Evolutionary conservation across 768 basidiomycete species (phyloP), one percentile per base, ranked within the genome.

Genomic region (Roridomyces roridus): DNA sequence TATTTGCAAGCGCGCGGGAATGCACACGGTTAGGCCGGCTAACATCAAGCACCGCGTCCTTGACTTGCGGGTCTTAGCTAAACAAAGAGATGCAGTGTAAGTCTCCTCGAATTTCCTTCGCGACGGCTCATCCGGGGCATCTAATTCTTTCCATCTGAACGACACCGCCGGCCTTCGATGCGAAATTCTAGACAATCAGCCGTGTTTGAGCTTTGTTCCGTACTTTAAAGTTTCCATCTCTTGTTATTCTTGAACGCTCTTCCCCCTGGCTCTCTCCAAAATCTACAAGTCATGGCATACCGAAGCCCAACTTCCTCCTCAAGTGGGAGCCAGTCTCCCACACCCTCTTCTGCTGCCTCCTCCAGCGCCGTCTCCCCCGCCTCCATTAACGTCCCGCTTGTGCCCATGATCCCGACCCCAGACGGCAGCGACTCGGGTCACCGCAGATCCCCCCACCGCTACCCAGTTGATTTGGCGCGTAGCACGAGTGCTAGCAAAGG

Each of bases 401-500:
- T 76, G 57, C 60, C 58, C 1, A 70, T 63, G 72, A 76, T 71
- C 64, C 74, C 57, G 47, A 70, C 60, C 42, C 67, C 64, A 44
- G 71, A 71, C 28, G 67, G 67, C 25, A 59, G 41, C 48, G 63
- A 68, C 46, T 57, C 12, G 50, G 36, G 11, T 57, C 71, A 5
- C 64, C 73, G 76, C 9, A 71, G 74, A n/a, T 83, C 82, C 14
- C 82, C 83, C 9, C 79, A 70, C 60, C 78, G 76, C 57, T 72
- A 77, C 44, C 73, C 78, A 15, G 72, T 77, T 37, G 83, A 83
- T 68, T 77, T 83, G 46, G 80, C 84, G 58, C 81, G 83, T 46
- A 77, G 76, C 45, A 72, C 77, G 40, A 79, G 82, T 14, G 80
- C 84, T 43, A 82, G 86, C 56, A 88, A 86, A 72, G 89, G 89